These are phyloP conservation scores for Epithele typhae DNA, from an alignment of 768 basidiomycete species.

Conservation along the genomic window DNA sequence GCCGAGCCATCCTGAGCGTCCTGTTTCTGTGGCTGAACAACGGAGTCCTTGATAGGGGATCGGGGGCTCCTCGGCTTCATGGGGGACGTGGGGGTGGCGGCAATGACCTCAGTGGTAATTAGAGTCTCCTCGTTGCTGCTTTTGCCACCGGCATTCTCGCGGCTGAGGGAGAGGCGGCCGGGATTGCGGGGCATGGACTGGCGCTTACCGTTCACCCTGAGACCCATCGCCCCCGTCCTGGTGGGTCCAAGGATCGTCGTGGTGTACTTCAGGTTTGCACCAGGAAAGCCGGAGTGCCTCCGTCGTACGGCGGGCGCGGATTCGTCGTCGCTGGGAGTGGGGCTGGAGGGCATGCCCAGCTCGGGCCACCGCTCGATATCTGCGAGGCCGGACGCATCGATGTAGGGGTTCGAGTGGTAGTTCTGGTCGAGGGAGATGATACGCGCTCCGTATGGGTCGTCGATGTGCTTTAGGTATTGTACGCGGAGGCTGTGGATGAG, in stretches of 20 bases:
- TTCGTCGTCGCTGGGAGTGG: slow-evolving; percentile 71
- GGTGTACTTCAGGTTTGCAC: slow-evolving; percentile 69
- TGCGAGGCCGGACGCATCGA: slow-evolving; percentile 72
- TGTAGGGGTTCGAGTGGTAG: slow-evolving; percentile 79
- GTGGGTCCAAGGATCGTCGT: slow-evolving; percentile 82
- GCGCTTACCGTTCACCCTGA: slow-evolving; percentile 70
- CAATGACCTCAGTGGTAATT: slow-evolving; percentile 11
- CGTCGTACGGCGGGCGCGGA: slow-evolving; percentile 35
- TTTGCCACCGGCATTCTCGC: not conserved
- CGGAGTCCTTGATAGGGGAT: slow-evolving; percentile 8
- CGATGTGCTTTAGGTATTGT: slow-evolving; percentile 82
- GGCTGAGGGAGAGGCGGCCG: slow-evolving; percentile 15
- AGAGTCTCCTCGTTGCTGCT: not conserved
- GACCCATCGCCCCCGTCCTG: slow-evolving; percentile 66
- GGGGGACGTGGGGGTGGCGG: slow-evolving; percentile 5
- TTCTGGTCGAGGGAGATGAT: slow-evolving; percentile 77
- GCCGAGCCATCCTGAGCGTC: slow-evolving; percentile 15
- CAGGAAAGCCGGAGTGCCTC: slow-evolving; percentile 36
- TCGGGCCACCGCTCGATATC: slow-evolving; percentile 85
- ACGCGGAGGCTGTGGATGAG: slow-evolving; percentile 84
- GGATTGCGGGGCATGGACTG: slow-evolving; percentile 18
- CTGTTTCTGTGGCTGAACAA: not conserved
- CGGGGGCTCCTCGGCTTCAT: slow-evolving; percentile 4
- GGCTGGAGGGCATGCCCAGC: slow-evolving; percentile 64
- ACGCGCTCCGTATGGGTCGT: slow-evolving; percentile 80